These are phyloP conservation scores for Cryptococcus sp. DNA, from an alignment of 1,284 basidiomycete genomes.

Conservation along the genomic window DNA sequence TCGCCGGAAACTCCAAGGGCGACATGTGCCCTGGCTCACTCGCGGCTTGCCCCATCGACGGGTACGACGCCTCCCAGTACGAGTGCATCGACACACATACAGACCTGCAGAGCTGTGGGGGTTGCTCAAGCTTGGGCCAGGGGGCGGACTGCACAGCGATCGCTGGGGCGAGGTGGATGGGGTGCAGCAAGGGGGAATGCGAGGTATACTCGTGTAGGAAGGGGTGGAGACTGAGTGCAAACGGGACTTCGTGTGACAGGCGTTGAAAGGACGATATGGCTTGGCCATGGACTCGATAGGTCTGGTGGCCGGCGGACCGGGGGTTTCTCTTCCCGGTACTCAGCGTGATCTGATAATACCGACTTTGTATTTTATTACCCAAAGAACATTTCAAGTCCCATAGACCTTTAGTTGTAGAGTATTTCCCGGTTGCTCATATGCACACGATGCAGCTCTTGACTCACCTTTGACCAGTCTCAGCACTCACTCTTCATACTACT, in stretches of 20 bases:
- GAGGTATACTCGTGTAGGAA: slow-evolving; percentile 48
- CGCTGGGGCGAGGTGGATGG: slow-evolving; percentile 62
- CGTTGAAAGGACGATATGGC: not conserved
- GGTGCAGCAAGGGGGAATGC: slow-evolving; percentile 61
- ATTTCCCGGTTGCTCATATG: too few relatives aligned
- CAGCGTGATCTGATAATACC: not conserved
- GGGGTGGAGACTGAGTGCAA: slow-evolving; percentile 27
- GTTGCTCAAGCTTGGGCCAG: slow-evolving; percentile 60
- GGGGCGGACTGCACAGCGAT: slow-evolving; percentile 69
- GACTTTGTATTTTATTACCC: not conserved
- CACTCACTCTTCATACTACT: too few relatives aligned
- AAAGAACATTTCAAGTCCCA: too few relatives aligned
- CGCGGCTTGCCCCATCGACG: slow-evolving; percentile 60
- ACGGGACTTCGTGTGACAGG: slow-evolving; percentile 13
- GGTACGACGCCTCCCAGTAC: slow-evolving; percentile 49
- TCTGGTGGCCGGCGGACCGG: too few relatives aligned
- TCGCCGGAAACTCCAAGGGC: slow-evolving; percentile 24
- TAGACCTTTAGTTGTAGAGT: too few relatives aligned
- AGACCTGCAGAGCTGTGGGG: slow-evolving; percentile 58
- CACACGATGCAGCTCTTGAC: too few relatives aligned
- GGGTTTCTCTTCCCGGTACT: not conserved
- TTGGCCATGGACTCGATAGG: too few relatives aligned
- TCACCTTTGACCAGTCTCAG: too few relatives aligned
- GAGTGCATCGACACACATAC: slow-evolving; percentile 56
- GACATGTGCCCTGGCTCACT: slow-evolving; percentile 58